phyloP scores from a whole-genome alignment of 192 early-diverging fungal genomes.

The Spizellomyces punctatus region DNA sequence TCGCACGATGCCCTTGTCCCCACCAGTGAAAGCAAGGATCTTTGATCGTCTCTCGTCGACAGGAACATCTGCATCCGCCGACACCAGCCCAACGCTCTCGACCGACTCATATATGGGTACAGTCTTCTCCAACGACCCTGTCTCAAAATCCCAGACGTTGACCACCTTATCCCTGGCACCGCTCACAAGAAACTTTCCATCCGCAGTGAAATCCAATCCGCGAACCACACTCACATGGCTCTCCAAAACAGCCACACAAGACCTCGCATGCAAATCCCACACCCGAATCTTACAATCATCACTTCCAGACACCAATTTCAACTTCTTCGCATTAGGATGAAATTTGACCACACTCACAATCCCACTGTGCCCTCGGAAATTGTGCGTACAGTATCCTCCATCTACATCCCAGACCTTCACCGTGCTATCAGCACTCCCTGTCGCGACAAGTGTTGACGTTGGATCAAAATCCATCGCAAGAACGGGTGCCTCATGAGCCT shows the following conservation, averaged over 20 bases:
- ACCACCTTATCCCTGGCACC: conserved; percentile 92
- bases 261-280: conserved; percentile 83
- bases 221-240: conserved; percentile 91
- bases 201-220: conserved; percentile 77
- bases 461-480: conserved; percentile 89
- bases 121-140: conserved; percentile 68
- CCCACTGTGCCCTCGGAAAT: conserved; percentile 90
- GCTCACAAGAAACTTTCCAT: conserved; percentile 72
- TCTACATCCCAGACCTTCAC: conserved; percentile 97
- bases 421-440: conserved; percentile 92
- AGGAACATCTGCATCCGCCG: conserved; percentile 39
- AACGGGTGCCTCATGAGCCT: conserved; percentile 91
- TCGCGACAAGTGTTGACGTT: conserved; percentile 91
- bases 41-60: conserved; percentile 12
- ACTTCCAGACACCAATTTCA: conserved; percentile 75
- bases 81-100: conserved; percentile 81
- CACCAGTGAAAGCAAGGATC: conserved; percentile 80
- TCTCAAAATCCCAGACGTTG: conserved; percentile 82
- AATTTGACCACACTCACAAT: conserved; percentile 86
- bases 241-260: conserved; percentile 71
- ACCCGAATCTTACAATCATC: conserved; percentile 89
- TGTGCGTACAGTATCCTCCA: conserved; percentile 91
- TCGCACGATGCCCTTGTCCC: conserved; percentile 80
- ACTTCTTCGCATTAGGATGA: conserved; percentile 52
- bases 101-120: conserved; percentile 87